Base-by-base conservation (phyloP, 768 basidiomycete genomes). In the Dictyophora rubrovolvata region DNA sequence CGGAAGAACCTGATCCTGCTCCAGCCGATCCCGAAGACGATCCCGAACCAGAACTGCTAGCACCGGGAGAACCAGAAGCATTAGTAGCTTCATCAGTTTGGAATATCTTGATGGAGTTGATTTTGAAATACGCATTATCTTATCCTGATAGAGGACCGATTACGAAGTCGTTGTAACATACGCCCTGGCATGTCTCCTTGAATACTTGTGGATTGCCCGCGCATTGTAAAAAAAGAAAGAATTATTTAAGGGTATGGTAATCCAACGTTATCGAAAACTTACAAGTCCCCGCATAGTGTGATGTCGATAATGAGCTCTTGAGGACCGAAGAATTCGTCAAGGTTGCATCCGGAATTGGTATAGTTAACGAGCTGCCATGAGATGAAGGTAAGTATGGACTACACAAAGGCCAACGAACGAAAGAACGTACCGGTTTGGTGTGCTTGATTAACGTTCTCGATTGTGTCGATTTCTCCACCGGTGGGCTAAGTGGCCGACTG, bases 391-490 rank as follows among this genome's bases (percentile, higher is more conserved):
- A 14, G 5, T 50, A 46, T 11, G 60, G 56, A 59, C 28, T 21
- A n/a, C n/a, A n/a, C n/a, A n/a, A n/a, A n/a, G n/a, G n/a, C n/a
- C n/a, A 33, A 54, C 7, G 17, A n/a, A 16, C 33, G 35, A 51
- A 55, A 59, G 28, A 58, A 68, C 75, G 21, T 59, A 77, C 79
- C 0, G 79, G 69, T 47, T 76, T 73, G 0, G 88, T 88, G 68
- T 92, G 78, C 78, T 53, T 79, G 67, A 70, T 93, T 93, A 62
- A 93, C 84, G 35, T 83, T 86, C 69, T 93, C 90, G 60, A 93
- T 80, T 9, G 86, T 87, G 69, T 93, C 91, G 61, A 87, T 85
- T 67, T 89, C 85, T 16, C 57, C 57, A 20, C 57, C 57, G 16
- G 68, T 67, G 2, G 85, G 86, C 85, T 85, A 86, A 20, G 70